Evolutionary conservation across 164 flowering plant species (phyloP).

Genomic region (Sedum album): DNA sequence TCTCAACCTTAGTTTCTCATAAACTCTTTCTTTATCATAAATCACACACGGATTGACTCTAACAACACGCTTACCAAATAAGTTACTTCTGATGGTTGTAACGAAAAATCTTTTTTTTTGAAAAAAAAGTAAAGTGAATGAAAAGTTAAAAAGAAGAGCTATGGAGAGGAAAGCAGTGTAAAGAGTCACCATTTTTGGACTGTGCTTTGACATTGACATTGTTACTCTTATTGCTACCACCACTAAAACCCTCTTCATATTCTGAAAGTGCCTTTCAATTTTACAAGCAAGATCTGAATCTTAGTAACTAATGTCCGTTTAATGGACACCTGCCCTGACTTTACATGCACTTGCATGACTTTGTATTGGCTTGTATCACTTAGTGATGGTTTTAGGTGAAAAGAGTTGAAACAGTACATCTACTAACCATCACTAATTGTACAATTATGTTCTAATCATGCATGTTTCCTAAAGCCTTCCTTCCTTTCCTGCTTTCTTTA

Average conservation of each 20-base stretch:
- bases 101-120: no score
- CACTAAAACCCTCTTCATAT: conserved; percentile 5
- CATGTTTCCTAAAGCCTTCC: conserved; percentile 3
- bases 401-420: not conserved
- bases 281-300: not conserved
- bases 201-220: not conserved
- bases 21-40: no score
- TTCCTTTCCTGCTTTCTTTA: not conserved
- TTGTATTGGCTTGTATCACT: not conserved
- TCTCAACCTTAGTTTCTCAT: no score
- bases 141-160: no score
- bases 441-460: conserved; percentile 5
- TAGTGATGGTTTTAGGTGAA: conserved; percentile 1
- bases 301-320: not conserved
- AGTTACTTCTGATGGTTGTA: no score
- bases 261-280: conserved; percentile 1
- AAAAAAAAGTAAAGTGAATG: no score
- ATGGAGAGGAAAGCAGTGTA: not conserved
- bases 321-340: not conserved
- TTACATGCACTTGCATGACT: not conserved
- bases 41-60: no score
- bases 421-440: conserved; percentile 1
- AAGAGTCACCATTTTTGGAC: conserved; percentile 2
- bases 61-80: no score
- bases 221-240: conserved; percentile 3